Conservation (phyloP, 2,329 filamentous ascomycete genomes). For the Helotiales sp. region DNA sequence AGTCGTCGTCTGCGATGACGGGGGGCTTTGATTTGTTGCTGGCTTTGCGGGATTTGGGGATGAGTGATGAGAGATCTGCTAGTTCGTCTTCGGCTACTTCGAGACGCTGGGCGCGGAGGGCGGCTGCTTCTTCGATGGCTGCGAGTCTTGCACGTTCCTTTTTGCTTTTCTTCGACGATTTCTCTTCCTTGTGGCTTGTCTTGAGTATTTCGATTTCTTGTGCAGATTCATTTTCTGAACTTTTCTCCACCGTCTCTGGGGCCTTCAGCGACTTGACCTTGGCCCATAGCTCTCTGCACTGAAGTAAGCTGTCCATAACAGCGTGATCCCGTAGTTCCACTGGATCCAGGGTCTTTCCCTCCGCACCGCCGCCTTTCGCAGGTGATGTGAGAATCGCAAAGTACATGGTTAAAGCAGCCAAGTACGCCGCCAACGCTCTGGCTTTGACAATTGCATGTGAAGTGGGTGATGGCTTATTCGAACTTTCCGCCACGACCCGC, state of each 20-base stretch:
- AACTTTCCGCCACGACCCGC: slow-evolving; percentile 53
- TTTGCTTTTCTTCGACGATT: slow-evolving; percentile 47
- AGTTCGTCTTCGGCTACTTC: slow-evolving; percentile 50
- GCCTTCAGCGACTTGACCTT: slow-evolving; percentile 68
- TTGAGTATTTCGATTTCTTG: slow-evolving; percentile 39
- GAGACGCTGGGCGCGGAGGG: slow-evolving; percentile 43
- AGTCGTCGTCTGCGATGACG: slow-evolving; percentile 69
- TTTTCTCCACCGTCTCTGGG: slow-evolving; percentile 39
- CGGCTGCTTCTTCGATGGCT: slow-evolving; percentile 44
- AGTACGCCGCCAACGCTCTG: slow-evolving; percentile 81
- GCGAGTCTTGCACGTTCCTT: slow-evolving; percentile 47
- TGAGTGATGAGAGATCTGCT: slow-evolving; percentile 44
- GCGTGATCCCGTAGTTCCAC: slow-evolving; percentile 86
- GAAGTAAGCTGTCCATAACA: slow-evolving; percentile 83
- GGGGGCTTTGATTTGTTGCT: slow-evolving; percentile 46
- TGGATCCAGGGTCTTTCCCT: slow-evolving; percentile 68
- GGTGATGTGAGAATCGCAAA: slow-evolving; percentile 91
- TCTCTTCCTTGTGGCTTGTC: slow-evolving; percentile 12
- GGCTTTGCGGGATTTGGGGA: slow-evolving; percentile 34
- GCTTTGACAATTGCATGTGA: slow-evolving; percentile 64
- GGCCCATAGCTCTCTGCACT: slow-evolving; percentile 81
- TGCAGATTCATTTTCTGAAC: slow-evolving; percentile 34
- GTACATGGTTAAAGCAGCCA: slow-evolving; percentile 88
- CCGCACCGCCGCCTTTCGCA: slow-evolving; percentile 60
- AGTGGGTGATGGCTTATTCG: slow-evolving; percentile 1